Base-by-base conservation (phyloP, 148 eudicot genomes). In the Nepenthes gracilis region DNA sequence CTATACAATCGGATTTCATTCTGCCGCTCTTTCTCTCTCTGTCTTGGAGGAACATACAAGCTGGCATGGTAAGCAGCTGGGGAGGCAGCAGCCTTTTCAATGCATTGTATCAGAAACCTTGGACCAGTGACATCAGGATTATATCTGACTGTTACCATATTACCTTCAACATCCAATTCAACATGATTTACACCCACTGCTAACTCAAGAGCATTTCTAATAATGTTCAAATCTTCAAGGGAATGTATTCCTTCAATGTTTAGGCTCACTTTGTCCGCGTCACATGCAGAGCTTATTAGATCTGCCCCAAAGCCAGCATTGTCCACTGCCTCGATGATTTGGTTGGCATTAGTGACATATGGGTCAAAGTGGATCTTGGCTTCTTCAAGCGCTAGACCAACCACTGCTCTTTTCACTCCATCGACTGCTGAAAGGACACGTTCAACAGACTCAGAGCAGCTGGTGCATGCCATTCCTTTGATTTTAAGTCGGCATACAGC, bases 401-500 rank as follows among this genome's bases (percentile, higher is more conserved):
- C 99, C 47, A 83, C 89, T 62, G 95, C 95, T 64, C 77, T 86
- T 74, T 81, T 88, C 37, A 93, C 96, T 64, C 99, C 99, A 60
- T 82, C 65, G 47, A 83, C 81, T 76, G 76, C 82, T 57, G 64
- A 64, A 63, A 93, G 86, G 55, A 91, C 95, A 57, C 83, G 87
- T 55, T 93, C 99, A 59, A 72, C 70, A 60, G 99, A 78, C 71
- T 88, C 99, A 10, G 99, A 81, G 74, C 99, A 93, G 79, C 87
- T 88, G 40, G 99, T 93, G 80, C 99, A 93, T 63, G 88, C 78
- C 99, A 93, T 88, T 62, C 96, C 96, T 78, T 86, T 93, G 40
- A 93, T 80, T 80, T 75, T 77, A 47, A 93, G 70, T 59, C 96
- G 73, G 70, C 91, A 86, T 33, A 86, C 86, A 40, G 77, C 88